Base-by-base conservation (phyloP, 768 basidiomycete species). In the Termitomyces titanicus region DNA sequence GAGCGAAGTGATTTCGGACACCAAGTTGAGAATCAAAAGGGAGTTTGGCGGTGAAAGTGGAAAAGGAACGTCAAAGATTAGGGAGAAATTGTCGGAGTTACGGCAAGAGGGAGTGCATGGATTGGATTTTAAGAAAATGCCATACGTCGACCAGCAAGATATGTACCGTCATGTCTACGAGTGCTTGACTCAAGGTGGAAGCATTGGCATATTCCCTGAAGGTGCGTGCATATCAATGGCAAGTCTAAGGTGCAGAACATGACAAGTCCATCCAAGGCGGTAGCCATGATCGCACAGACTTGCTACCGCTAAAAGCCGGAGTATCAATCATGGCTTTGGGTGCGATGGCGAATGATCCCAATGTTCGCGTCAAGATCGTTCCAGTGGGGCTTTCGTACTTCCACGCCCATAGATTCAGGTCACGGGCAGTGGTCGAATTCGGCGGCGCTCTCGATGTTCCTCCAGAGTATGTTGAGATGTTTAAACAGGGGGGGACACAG, bases 191-290 rank as follows among this genome's bases (percentile, higher is more conserved):
- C 83, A 88, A 54, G 92, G 92, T 9, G 93, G 93, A 13, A 86
- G 87, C 60, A 95, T 99, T 58, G 95, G 97, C 44, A 98, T 99
- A 60, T 98, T 98, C 67, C 97, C 97, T 37, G 97, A 98, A 86
- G 96, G 95, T 92, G 61, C 54, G 70, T 56, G 13, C 29, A 22
- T 37, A 12, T 37, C 24, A 29, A 25, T 53, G 34, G 38, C 29
- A 22, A 22, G 18, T 25, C 11, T 31, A 35, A 22, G 38, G 38
- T 37, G 22, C 20, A 57, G 20, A 56, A 47, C 38, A 27, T 59
- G 52, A 62, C 46, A 18, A 20, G 42, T 49, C 48, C 18, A 43
- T 48, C 58, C 13, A 51, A 98, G 95, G 97, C 62, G 97, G 97
- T 53, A 98, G 95, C 55, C 97, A 99, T 70, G 97, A 99, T 72